These are phyloP conservation scores for Chenopodium album DNA, from an alignment of 148 eudicot genomes.

Conservation along the genomic window DNA sequence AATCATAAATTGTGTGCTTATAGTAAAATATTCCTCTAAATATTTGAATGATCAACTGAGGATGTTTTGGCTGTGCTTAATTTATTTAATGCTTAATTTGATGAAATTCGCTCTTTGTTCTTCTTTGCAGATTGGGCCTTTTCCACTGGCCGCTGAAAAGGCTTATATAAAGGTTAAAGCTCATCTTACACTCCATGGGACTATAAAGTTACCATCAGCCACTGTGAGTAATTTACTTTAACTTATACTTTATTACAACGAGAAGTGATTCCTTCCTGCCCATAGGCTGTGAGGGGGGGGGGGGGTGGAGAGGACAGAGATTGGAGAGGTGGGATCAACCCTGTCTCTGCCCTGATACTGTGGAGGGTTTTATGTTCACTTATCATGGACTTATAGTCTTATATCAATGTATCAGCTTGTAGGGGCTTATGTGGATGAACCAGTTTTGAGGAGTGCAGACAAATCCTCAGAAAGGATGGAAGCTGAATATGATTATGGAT, in stretches of 20 bases:
- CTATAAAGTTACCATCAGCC: conserved; percentile 56
- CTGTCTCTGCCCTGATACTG: neutral
- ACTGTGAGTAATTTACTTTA: conserved; percentile 46
- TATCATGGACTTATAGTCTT: neutral
- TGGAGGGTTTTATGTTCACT: conserved; percentile 2
- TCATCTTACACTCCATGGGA: conserved; percentile 63
- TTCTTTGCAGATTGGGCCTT: conserved; percentile 73
- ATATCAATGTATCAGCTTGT: conserved; percentile 50
- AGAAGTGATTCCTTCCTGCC: neutral
- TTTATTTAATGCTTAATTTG: neutral
- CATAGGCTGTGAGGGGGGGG: neutral
- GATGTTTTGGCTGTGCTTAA: too few species aligned
- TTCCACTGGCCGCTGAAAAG: conserved; percentile 46
- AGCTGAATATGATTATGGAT: conserved; percentile 36
- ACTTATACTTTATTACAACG: neutral
- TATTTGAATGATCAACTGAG: too few species aligned
- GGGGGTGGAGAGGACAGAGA: neutral
- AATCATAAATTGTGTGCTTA: too few species aligned
- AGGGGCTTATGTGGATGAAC: conserved; percentile 44
- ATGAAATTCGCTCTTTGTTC: conserved; percentile 6
- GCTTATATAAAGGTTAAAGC: conserved; percentile 62
- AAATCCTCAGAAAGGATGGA: conserved; percentile 39
- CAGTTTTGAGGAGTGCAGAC: conserved; percentile 27
- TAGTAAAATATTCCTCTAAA: too few species aligned
- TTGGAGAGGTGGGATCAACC: neutral